Evolutionary conservation across 148 eudicot genomes (phyloP).

Genomic region (Chenopodium album): DNA sequence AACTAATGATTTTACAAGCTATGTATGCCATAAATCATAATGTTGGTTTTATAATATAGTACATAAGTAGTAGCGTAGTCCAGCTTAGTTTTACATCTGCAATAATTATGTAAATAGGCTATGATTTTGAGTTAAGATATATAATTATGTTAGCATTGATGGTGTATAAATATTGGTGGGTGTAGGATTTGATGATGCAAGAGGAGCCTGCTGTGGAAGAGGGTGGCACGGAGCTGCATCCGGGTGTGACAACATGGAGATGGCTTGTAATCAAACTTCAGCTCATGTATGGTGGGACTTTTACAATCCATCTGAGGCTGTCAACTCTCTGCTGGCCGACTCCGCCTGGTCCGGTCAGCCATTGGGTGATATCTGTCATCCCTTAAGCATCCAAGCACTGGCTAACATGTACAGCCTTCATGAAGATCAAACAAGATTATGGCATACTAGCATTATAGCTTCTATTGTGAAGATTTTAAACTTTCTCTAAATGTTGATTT

Average conservation of each 20-base stretch:
- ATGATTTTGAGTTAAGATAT: too few relatives aligned
- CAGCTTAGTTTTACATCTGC: not conserved
- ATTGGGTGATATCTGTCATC: constrained; percentile 44
- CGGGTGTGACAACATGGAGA: constrained; percentile 45
- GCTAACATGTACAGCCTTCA: constrained; percentile 15
- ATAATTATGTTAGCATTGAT: not conserved
- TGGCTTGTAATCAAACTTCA: constrained; percentile 42
- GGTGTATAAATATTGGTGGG: not conserved
- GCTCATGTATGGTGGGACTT: constrained; percentile 62
- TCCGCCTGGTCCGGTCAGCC: constrained; percentile 58
- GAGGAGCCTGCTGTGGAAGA: constrained; percentile 58
- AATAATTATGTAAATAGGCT: too few relatives aligned
- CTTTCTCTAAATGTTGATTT: not conserved
- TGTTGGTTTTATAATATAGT: too few relatives aligned
- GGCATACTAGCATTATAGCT: not conserved
- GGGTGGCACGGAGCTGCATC: constrained; percentile 43
- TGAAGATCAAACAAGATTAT: not conserved
- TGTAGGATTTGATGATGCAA: constrained; percentile 34
- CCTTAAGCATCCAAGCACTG: constrained; percentile 39
- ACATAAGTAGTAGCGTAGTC: too few relatives aligned
- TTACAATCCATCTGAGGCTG: constrained; percentile 52
- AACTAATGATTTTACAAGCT: not conserved
- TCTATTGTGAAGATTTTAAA: not conserved
- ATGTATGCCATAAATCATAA: not conserved
- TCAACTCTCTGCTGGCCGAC: constrained; percentile 52